Base-by-base conservation (phyloP, 192 early-diverging fungal genomes). In the Chytriomyces sp. region DNA sequence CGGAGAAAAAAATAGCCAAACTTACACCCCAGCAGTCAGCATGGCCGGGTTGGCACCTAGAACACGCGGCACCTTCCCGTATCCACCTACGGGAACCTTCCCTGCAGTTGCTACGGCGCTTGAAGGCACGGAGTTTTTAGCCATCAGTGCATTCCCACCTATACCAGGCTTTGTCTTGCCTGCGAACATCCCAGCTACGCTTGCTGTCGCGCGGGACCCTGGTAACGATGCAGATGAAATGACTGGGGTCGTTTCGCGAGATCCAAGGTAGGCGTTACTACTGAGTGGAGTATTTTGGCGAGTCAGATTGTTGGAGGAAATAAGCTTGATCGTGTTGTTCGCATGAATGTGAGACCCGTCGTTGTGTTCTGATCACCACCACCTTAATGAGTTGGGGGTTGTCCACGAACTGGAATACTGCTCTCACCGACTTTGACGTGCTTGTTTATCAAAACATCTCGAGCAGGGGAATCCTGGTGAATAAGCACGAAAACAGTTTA, bases 131-230 rank as follows among this genome's bases (percentile, higher is more conserved):
- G n/a, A n/a, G n/a, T n/a, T n/a, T n/a, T n/a, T n/a, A 28, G 31
- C 19, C 12, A 17, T 55, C 52, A 36, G 37, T n/a, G 32, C 39
- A 10, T 30, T 71, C n/a, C n/a, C 22, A 25, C n/a, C 19, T 6
- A 33, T 26, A 32, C 58, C 54, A 33, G 73, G 73, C 28, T 39
- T 36, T 33, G 73, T 74, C 52, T 74, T 74, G 1, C 73, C 73
- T 17, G 54, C 73, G 58, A 74, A 74, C 33, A 39, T 52, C 10
- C 28, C 19, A 26, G 59, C 56, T 19, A 60, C 31, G 8, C 17
- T 52, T 32, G n/a, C n/a, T 55, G 52, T 40, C 12, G 44, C 22
- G 8, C 12, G 5, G 5, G 39, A 28, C 19, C 34, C 34, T 7
- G 53, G 53, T 22, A 56, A 10, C 25, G 26, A 10, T 33, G 49